A percentile compares a stretch with the other conserved stretches of the same genome.
Evolutionary conservation across 1,284 basidiomycete genomes (phyloP).

Genomic region (Fomitopsis schrenkii): DNA sequence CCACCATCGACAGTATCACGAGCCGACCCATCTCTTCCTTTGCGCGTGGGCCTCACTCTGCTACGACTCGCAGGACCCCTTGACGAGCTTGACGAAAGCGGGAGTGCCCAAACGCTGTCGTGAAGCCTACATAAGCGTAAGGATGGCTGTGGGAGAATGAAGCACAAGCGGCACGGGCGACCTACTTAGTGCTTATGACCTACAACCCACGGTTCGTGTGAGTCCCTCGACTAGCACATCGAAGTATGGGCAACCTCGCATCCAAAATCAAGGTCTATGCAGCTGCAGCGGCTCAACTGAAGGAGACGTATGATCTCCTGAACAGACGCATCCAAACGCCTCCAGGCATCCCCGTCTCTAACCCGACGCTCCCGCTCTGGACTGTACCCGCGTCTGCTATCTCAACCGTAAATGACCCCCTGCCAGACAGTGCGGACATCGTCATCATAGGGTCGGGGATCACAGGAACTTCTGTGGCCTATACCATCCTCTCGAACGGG

Average conservation of each 20-base stretch:
- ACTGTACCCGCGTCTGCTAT: conserved; percentile 49
- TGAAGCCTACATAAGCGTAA: too few species aligned
- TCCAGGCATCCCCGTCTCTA: conserved; percentile 55
- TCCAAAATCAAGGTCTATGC: conserved; percentile 23
- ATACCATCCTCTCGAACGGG: conserved; percentile 44
- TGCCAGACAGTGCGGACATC: conserved; percentile 54
- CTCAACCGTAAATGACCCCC: conserved; percentile 32
- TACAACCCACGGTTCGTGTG: too few species aligned
- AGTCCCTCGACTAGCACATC: neutral
- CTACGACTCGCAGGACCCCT: too few species aligned
- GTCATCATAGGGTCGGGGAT: conserved; percentile 72
- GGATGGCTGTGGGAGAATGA: neutral
- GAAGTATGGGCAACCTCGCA: conserved; percentile 22
- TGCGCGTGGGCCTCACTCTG: too few species aligned
- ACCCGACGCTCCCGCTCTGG: conserved; percentile 59
- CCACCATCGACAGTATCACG: too few species aligned
- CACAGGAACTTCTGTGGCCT: conserved; percentile 56
- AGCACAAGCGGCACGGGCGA: neutral
- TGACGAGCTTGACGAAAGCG: too few species aligned
- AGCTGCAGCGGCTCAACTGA: conserved; percentile 16
- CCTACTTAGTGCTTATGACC: too few species aligned
- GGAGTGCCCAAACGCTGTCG: too few species aligned
- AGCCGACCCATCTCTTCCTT: too few species aligned
- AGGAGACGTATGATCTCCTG: conserved; percentile 18
- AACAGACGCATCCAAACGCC: conserved; percentile 31